Conservation (phyloP, 305 asterid species). For the Fraxinus floribunda region DNA sequence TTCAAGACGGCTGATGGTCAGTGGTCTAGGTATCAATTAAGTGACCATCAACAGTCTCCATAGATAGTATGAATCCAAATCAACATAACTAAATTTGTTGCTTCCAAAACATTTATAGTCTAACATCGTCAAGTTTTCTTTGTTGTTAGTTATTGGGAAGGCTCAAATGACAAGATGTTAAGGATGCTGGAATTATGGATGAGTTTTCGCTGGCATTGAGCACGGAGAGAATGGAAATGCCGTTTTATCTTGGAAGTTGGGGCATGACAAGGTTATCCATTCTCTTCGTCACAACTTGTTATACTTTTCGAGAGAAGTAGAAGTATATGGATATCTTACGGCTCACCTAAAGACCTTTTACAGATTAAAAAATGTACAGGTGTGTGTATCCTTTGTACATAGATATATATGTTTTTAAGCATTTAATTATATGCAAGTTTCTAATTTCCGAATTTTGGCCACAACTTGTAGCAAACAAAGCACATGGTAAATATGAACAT, state of each 20-base stretch:
- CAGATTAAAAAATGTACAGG: not conserved
- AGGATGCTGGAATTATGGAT: not conserved
- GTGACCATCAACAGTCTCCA: not conserved
- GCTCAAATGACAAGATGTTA: slow-evolving; percentile 1
- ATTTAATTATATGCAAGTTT: not conserved
- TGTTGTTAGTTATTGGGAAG: not conserved
- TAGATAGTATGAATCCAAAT: not conserved
- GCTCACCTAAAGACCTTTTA: not conserved
- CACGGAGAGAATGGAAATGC: not conserved
- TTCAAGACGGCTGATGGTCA: not conserved
- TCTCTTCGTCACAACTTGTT: not conserved
- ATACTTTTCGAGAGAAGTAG: slow-evolving; percentile 1
- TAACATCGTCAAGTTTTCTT: not conserved
- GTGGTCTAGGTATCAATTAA: not conserved
- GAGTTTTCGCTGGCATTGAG: not conserved
- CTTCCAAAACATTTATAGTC: not conserved
- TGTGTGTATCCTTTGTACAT: not conserved
- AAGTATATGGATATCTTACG: not conserved
- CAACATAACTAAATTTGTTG: not conserved
- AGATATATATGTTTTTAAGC: not conserved
- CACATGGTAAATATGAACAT: not conserved
- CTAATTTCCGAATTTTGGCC: not conserved
- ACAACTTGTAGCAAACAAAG: not conserved
- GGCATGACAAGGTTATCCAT: not conserved
- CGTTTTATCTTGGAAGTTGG: not conserved